Percentiles rank a stretch among this genome's conserved stretches.
Evolutionary conservation across 306 rosid species (phyloP).

Genomic region (Prunus persica): DNA sequence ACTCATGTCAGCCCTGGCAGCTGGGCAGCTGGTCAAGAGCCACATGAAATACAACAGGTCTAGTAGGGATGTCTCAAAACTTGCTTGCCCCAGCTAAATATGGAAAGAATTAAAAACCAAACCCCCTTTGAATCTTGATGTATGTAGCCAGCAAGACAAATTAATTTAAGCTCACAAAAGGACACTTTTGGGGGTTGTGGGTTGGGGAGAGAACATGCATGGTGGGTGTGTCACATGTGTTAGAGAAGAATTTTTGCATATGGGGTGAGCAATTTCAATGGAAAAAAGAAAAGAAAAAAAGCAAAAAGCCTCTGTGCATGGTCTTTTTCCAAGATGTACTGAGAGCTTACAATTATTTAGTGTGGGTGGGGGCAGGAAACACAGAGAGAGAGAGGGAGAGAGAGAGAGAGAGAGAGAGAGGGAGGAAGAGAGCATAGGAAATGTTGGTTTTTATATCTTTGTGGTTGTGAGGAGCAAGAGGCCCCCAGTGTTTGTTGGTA

Average conservation of each 20-base stretch:
- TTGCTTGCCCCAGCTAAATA: neutral
- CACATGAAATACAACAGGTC: slow-evolving; percentile 31
- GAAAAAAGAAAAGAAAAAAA: neutral
- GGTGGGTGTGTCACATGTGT: neutral
- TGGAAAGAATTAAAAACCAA: neutral
- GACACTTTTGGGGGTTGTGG: neutral
- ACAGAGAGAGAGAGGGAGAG: neutral
- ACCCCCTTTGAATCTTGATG: neutral
- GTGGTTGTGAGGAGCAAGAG: neutral
- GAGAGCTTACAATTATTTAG: too few species aligned
- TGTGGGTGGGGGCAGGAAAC: too few species aligned
- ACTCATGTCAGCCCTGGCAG: slow-evolving; percentile 26
- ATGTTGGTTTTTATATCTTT: too few species aligned
- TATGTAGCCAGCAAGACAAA: neutral
- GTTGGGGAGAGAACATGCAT: neutral
- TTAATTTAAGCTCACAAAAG: neutral
- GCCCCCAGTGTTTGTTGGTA: neutral
- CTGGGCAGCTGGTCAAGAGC: slow-evolving; percentile 27
- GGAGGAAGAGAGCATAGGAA: too few species aligned
- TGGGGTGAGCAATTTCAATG: too few species aligned
- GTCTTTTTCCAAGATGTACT: too few species aligned
- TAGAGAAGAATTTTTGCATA: neutral
- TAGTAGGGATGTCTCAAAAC: slow-evolving; percentile 12
- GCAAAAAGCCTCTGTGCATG: neutral
- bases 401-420: neutral